Conservation (phyloP, 1,284 basidiomycete species). For the Ganoderma lingzhi region DNA sequence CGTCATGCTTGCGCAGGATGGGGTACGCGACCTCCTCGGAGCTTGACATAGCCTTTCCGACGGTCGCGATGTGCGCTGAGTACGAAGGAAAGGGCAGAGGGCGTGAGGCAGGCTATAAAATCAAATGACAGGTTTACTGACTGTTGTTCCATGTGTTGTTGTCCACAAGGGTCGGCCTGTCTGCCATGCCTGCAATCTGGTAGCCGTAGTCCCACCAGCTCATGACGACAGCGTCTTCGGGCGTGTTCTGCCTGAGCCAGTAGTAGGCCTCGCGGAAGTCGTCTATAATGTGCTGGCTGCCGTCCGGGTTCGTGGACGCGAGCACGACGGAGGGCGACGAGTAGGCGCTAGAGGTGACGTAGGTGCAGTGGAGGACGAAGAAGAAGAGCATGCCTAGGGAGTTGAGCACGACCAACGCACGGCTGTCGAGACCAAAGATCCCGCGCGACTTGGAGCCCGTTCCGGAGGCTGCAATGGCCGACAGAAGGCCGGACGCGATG, state of each 20-base stretch:
- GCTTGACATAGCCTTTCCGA: slow-evolving; percentile 97
- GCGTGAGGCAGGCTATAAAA: background rate
- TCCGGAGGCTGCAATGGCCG: slow-evolving; percentile 38
- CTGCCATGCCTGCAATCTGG: slow-evolving; percentile 99
- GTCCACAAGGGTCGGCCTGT: slow-evolving; percentile 96
- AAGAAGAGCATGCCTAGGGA: slow-evolving; percentile 84
- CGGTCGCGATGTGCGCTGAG: slow-evolving; percentile 92
- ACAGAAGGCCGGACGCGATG: slow-evolving; percentile 53
- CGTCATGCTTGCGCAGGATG: slow-evolving; percentile 96
- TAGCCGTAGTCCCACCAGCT: slow-evolving; percentile 99
- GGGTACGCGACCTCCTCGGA: slow-evolving; percentile 96
- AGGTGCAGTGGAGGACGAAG: slow-evolving; percentile 97
- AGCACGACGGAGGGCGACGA: slow-evolving; percentile 98
- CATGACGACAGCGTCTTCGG: slow-evolving; percentile 93
- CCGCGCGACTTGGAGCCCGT: slow-evolving; percentile 54
- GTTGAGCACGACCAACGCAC: slow-evolving; percentile 80
- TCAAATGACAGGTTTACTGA: slow-evolving; percentile 49
- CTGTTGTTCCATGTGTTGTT: slow-evolving; percentile 99
- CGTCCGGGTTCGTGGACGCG: slow-evolving; percentile 83
- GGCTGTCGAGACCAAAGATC: slow-evolving; percentile 88
- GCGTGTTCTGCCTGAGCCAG: slow-evolving; percentile 97
- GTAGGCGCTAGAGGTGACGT: slow-evolving; percentile 95
- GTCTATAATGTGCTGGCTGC: slow-evolving; percentile 95
- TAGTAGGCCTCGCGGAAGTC: slow-evolving; percentile 99
- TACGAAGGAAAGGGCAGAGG: background rate